Evolutionary conservation across 805 yeast genomes (phyloP).

Genomic region (Metschnikowia borealis): DNA sequence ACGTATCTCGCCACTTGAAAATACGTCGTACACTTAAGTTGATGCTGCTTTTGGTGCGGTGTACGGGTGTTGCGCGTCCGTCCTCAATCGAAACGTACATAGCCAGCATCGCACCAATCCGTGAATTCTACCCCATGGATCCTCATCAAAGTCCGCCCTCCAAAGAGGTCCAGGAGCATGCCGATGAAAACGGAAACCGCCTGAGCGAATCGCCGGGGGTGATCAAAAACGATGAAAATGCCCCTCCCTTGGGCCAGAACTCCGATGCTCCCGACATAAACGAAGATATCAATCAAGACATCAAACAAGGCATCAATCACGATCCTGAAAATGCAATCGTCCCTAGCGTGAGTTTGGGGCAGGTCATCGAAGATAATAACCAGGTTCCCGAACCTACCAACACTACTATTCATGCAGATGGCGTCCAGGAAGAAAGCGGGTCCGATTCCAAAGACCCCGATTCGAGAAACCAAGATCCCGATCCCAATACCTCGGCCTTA

Average conservation of each 20-base stretch:
- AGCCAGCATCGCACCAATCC: neutral
- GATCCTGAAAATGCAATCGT: neutral
- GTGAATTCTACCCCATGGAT: conserved; percentile 1
- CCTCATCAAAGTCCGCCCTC: neutral
- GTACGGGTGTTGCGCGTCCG: conserved; percentile 1
- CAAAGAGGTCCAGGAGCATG: neutral
- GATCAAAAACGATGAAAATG: neutral
- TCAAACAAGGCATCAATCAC: neutral
- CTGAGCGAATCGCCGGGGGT: neutral
- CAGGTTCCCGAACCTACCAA: neutral
- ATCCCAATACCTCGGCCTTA: conserved; percentile 14
- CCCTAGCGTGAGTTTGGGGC: neutral
- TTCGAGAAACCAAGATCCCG: conserved; percentile 2
- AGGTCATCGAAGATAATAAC: neutral
- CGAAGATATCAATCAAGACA: neutral
- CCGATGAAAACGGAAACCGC: neutral
- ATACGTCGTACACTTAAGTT: no score
- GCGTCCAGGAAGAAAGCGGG: conserved; percentile 4
- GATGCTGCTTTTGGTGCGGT: neutral
- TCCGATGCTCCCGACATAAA: conserved; percentile 8
- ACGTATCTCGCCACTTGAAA: neutral
- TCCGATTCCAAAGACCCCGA: neutral
- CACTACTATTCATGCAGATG: neutral
- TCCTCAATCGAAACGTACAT: neutral
- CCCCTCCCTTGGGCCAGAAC: conserved; percentile 9